Conservation (phyloP, 495 filamentous ascomycete species). For the Penicillium cosmopolitanum region DNA sequence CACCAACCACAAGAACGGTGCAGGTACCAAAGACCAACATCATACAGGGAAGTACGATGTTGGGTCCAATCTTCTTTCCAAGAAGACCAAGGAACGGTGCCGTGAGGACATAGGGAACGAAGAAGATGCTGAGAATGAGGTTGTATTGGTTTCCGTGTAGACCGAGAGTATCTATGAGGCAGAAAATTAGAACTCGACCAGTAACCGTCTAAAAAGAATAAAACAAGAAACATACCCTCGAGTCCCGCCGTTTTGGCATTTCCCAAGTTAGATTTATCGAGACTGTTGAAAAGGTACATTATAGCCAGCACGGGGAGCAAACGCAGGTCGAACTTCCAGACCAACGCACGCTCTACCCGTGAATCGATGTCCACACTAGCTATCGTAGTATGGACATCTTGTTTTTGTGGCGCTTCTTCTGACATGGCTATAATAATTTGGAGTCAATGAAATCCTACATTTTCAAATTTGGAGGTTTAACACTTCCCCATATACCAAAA, state of each 20-base stretch:
- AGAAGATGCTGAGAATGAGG: constrained; percentile 72
- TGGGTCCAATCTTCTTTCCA: constrained; percentile 68
- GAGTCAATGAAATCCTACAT: background rate
- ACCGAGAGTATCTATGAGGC: constrained; percentile 44
- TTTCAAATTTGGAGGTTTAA: background rate
- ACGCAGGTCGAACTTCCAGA: constrained; percentile 62
- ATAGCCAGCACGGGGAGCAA: constrained; percentile 64
- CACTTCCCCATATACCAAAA: constrained; percentile 1
- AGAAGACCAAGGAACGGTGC: constrained; percentile 69
- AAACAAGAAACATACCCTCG: constrained; percentile 34
- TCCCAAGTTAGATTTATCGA: constrained; percentile 71
- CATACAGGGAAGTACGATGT: constrained; percentile 64
- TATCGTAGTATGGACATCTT: constrained; percentile 11
- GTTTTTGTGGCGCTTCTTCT: constrained; percentile 13
- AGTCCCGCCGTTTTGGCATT: constrained; percentile 72
- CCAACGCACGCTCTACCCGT: constrained; percentile 17
- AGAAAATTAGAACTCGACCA: background rate
- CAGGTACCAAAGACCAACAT: constrained; percentile 69
- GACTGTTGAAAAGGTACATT: constrained; percentile 68
- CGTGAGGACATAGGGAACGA: constrained; percentile 74
- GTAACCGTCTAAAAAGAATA: background rate
- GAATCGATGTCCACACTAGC: constrained; percentile 23
- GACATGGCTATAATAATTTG: constrained; percentile 7
- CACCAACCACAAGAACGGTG: constrained; percentile 58
- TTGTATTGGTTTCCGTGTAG: constrained; percentile 71